Evolutionary conservation across 31 red algal species (phyloP).

Genomic region (Porphyra umbilicalis): DNA sequence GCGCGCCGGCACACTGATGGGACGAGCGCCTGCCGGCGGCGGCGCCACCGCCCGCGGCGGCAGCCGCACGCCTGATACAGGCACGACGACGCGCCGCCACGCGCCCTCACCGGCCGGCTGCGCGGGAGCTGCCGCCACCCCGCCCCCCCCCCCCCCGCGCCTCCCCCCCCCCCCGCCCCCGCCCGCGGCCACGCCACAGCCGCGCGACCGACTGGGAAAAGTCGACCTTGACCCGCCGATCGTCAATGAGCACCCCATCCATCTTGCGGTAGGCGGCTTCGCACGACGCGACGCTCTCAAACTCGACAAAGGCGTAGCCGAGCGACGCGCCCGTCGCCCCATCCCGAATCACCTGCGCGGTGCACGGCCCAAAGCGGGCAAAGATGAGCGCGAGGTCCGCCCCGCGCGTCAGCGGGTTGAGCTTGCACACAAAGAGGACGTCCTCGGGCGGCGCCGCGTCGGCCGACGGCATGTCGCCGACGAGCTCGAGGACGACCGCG

Average conservation of each 20-base stretch:
- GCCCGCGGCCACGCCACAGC: conserved; percentile 14
- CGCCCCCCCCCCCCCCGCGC: neutral
- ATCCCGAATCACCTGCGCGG: conserved; percentile 53
- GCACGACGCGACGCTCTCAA: conserved; percentile 44
- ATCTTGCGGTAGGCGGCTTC: conserved; percentile 87
- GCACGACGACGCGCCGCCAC: too few relatives aligned
- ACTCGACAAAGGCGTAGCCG: conserved; percentile 87
- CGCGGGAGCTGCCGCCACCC: too few relatives aligned
- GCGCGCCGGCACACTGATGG: too few relatives aligned
- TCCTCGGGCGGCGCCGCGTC: conserved; percentile 79
- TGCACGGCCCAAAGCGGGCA: conserved; percentile 81
- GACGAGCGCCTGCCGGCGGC: too few relatives aligned
- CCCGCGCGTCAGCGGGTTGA: conserved; percentile 66
- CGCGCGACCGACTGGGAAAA: conserved; percentile 60
- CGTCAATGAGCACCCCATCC: conserved; percentile 75
- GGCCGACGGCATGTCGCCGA: conserved; percentile 75
- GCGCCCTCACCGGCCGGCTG: too few relatives aligned
- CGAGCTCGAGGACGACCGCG: conserved; percentile 84
- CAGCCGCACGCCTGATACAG: too few relatives aligned
- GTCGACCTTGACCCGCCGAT: conserved; percentile 67
- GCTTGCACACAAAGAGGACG: conserved; percentile 87
- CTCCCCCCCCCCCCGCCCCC: neutral
- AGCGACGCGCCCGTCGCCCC: conserved; percentile 50
- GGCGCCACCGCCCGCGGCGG: too few relatives aligned
- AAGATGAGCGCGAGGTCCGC: conserved; percentile 95